Evolutionary conservation across 169 alveolate species (phyloP).

Genomic region (Plasmodium billcollinsi): DNA sequence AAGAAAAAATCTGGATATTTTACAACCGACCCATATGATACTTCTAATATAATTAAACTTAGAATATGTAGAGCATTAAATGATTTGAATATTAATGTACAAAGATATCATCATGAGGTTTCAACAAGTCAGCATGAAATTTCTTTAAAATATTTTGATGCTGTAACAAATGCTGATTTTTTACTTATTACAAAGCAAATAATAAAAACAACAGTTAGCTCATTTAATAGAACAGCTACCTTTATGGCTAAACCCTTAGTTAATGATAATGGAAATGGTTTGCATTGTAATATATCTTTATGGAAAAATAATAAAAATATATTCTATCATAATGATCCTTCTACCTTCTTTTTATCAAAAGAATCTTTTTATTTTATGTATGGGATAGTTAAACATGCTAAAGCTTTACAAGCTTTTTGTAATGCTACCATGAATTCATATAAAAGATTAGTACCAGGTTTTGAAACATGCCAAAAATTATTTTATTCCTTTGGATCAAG

Average conservation of each 20-base stretch:
- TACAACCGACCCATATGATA: slow-evolving; percentile 84
- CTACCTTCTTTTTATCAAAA: slow-evolving; percentile 81
- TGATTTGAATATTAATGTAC: slow-evolving; percentile 81
- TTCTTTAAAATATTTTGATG: slow-evolving; percentile 79
- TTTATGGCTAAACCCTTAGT: slow-evolving; percentile 89
- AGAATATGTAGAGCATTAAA: slow-evolving; percentile 80
- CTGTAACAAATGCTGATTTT: slow-evolving; percentile 81
- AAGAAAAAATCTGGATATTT: slow-evolving; percentile 82
- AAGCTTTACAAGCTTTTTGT: slow-evolving; percentile 86
- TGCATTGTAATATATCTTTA: slow-evolving; percentile 85
- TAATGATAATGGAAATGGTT: slow-evolving; percentile 86
- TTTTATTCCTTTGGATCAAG: slow-evolving; percentile 87
- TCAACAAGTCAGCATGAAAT: slow-evolving; percentile 88
- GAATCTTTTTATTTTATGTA: slow-evolving; percentile 83
- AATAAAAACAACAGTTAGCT: slow-evolving; percentile 82
- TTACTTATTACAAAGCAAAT: slow-evolving; percentile 81
- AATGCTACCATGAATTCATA: slow-evolving; percentile 86
- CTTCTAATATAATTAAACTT: slow-evolving; percentile 77
- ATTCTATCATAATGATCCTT: slow-evolving; percentile 83
- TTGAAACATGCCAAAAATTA: slow-evolving; percentile 85
- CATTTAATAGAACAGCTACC: slow-evolving; percentile 84
- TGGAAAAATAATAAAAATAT: slow-evolving; percentile 86
- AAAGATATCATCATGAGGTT: slow-evolving; percentile 90
- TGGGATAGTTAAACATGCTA: slow-evolving; percentile 86
- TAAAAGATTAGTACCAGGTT: slow-evolving; percentile 87